Conservation (phyloP, 768 basidiomycete genomes). For the Termitomyces sp. region DNA sequence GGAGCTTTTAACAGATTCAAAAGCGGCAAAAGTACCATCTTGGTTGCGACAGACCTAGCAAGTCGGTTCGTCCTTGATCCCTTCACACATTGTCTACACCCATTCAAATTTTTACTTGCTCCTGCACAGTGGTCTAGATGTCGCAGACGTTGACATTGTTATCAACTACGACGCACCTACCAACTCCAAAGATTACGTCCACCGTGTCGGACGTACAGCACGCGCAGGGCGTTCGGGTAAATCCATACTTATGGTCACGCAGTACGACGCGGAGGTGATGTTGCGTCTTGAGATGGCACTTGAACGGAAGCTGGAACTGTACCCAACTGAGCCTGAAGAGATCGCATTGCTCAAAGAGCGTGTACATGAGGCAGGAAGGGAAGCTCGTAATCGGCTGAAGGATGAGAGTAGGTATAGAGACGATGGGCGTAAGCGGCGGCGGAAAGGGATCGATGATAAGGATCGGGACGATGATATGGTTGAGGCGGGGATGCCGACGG, state of each 20-base stretch:
- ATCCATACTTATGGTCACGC: constrained; percentile 90
- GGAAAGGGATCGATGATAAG: constrained; percentile 53
- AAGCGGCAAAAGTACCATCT: constrained; percentile 77
- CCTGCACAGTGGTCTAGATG: constrained; percentile 77
- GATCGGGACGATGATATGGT: constrained; percentile 90
- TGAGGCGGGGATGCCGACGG: constrained; percentile 77
- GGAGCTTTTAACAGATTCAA: constrained; percentile 94
- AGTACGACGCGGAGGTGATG: constrained; percentile 93
- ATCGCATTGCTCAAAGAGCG: constrained; percentile 81
- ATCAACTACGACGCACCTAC: constrained; percentile 97
- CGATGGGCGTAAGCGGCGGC: constrained; percentile 34
- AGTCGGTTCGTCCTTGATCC: constrained; percentile 53
- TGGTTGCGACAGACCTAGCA: constrained; percentile 97
- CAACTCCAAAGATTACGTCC: constrained; percentile 97
- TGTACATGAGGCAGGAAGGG: constrained; percentile 77
- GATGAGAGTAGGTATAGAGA: constrained; percentile 24
- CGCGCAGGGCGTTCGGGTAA: constrained; percentile 94
- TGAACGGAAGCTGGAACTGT: constrained; percentile 88
- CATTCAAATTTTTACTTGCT: neutral
- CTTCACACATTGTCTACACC: neutral
- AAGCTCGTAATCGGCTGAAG: constrained; percentile 67
- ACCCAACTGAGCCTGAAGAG: constrained; percentile 82
- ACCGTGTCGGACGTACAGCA: constrained; percentile 93
- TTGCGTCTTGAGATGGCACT: constrained; percentile 91
- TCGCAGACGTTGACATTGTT: constrained; percentile 90